Evolutionary conservation across 768 basidiomycete species (phyloP).

Genomic region (Favolaschia claudopus): DNA sequence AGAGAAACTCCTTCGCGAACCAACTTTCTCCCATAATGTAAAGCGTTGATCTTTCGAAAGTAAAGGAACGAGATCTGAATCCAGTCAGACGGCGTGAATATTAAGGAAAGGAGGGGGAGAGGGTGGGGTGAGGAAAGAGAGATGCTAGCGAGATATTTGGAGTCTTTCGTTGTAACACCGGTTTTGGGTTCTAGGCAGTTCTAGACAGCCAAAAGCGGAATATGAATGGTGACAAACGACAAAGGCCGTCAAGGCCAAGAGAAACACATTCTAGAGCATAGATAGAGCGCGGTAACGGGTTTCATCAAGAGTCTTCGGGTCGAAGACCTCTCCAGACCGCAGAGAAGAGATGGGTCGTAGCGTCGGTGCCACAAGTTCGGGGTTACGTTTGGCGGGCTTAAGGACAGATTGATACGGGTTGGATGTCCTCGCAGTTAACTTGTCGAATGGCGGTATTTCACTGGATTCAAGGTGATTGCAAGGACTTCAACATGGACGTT

Average conservation of each 20-base stretch:
- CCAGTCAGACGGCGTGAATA: constrained; percentile 22
- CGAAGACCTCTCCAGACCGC: too few species aligned
- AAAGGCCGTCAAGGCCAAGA: constrained; percentile 3
- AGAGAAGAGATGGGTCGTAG: too few species aligned
- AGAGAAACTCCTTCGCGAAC: constrained; percentile 76
- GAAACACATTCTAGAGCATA: constrained; percentile 16
- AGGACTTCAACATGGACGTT: too few species aligned
- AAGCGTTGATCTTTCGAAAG: background rate
- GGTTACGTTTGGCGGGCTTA: too few species aligned
- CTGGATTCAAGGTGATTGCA: too few species aligned
- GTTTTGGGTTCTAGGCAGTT: constrained; percentile 17
- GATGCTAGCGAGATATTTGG: background rate
- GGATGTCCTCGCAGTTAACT: too few species aligned
- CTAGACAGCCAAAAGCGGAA: constrained; percentile 13
- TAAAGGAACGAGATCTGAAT: constrained; percentile 26
- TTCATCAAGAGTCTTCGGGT: too few species aligned
- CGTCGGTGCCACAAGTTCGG: too few species aligned
- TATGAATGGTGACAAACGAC: constrained; percentile 10
- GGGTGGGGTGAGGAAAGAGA: background rate
- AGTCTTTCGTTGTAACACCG: constrained; percentile 1
- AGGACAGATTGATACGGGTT: too few species aligned
- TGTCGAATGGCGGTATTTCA: too few species aligned
- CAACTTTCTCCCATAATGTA: constrained; percentile 69
- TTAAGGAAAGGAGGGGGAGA: background rate
- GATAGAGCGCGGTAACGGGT: too few species aligned